These are phyloP conservation scores for Fragilariopsis cylindrus DNA, from an alignment of 108 stramenopile species.

Conservation along the genomic window DNA sequence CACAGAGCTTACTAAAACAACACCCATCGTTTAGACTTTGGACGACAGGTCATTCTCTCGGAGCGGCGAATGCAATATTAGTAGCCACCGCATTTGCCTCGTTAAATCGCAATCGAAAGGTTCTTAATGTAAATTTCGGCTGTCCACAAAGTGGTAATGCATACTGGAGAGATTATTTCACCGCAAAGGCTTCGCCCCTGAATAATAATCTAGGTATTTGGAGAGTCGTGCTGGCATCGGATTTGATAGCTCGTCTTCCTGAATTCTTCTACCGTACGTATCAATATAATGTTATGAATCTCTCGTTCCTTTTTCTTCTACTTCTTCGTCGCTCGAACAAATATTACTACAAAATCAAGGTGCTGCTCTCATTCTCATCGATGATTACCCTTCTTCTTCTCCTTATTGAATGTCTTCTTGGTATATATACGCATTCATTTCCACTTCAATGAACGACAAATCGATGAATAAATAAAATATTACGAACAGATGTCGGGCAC, in stretches of 20 bases:
- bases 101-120: conserved; percentile 10
- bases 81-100: conserved; percentile 62
- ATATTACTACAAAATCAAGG: background rate
- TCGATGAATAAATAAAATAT: background rate
- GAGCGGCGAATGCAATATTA: conserved; percentile 74
- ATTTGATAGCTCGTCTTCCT: conserved; percentile 79
- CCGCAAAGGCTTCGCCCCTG: conserved; percentile 35
- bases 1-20: conserved; percentile 19
- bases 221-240: conserved; percentile 66
- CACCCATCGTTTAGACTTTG: conserved; percentile 41
- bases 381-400: background rate
- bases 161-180: conserved; percentile 52
- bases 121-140: conserved; percentile 72
- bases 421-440: too few relatives aligned
- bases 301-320: background rate
- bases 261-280: conserved; percentile 54
- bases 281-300: background rate
- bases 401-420: background rate
- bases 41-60: conserved; percentile 79
- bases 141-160: conserved; percentile 76
- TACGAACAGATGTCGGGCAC: conserved; percentile 60
- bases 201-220: conserved; percentile 35
- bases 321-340: background rate
- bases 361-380: too few relatives aligned
- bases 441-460: background rate